Base-by-base conservation (phyloP, 331 rosid genomes). In the Pyrus hybrid region DNA sequence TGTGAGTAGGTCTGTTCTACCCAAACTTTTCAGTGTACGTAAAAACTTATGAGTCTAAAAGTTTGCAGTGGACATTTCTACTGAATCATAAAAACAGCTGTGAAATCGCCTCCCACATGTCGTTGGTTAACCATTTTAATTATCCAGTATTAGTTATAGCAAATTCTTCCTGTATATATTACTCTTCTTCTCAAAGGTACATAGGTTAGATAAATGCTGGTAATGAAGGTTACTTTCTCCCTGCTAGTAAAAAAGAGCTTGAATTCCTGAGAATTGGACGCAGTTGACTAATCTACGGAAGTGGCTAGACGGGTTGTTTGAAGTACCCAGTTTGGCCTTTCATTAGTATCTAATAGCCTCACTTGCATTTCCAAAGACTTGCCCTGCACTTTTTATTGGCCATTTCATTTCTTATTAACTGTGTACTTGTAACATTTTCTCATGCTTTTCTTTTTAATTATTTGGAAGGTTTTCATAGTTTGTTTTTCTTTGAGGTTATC, bases 221-320 rank as follows among this genome's bases (percentile, higher is more conserved):
- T 22, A 58, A 37, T 17, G 13, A 35, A 26, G 7, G 75, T 58
- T 56, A 51, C 53, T 13, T 33, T 43, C 11, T 72, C 13, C 26
- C 58, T 10, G 60, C 68, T 18, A 25, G 43, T 41, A 16, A 35
- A 35, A 35, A 35, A 35, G 43, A 35, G 12, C 43, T 2, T 35
- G 43, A 35, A 8, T 35, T 35, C 8, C 3, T 35, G 43, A 35
- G 3, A 35, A 2, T 35, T 8, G 43, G 43, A 8, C 0, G 43
- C 43, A 35, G 43, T 35, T 35, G 43, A 35, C 43, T 35, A 95
- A 37, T 23, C 28, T 60, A 25, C 28, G 43, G 37, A 71, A 33
- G 13, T 73, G 1, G 12, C 5, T 25, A 10, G 65, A 32, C 54
- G 71, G 21, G 23, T 32, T 22, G 37, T 54, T 32, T 3, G 16